These are phyloP conservation scores for Populus trichocarpa DNA, from an alignment of 441 rosid genomes.

Conservation along the genomic window DNA sequence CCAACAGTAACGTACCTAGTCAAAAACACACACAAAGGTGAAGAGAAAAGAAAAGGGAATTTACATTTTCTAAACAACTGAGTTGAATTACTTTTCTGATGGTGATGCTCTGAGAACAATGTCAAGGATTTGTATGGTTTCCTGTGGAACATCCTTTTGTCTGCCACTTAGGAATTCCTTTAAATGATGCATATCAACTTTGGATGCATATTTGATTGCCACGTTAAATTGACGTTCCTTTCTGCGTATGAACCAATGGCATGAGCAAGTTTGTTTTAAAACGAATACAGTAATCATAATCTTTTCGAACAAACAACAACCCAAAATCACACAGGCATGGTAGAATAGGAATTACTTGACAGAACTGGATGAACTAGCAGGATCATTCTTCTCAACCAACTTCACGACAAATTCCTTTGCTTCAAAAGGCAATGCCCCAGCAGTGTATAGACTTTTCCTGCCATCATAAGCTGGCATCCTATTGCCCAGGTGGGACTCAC, in stretches of 20 bases:
- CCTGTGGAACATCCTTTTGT: conserved; percentile 54
- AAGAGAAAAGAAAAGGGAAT: background rate
- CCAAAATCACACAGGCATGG: background rate
- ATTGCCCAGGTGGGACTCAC: conserved; percentile 34
- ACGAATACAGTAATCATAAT: background rate
- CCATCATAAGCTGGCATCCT: conserved; percentile 74
- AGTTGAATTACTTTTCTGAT: conserved; percentile 26
- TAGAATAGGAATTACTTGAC: conserved; percentile 28
- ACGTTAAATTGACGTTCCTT: conserved; percentile 51
- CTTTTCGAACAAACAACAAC: background rate
- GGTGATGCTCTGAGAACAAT: conserved; percentile 18
- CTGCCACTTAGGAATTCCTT: conserved; percentile 28
- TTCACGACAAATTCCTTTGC: conserved; percentile 50
- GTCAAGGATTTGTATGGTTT: conserved; percentile 49
- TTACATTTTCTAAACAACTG: background rate
- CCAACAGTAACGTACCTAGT: conserved; percentile 49
- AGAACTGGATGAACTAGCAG: conserved; percentile 20
- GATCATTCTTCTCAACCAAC: conserved; percentile 21
- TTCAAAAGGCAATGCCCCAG: conserved; percentile 64
- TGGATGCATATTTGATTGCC: conserved; percentile 37
- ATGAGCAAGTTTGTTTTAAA: background rate
- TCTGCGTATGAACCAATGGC: conserved; percentile 20
- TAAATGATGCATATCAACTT: conserved; percentile 39
- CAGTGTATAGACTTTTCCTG: conserved; percentile 61
- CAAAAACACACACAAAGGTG: background rate